Base-by-base conservation (phyloP, 768 basidiomycete species). In the Hygrophorus pudorinus region DNA sequence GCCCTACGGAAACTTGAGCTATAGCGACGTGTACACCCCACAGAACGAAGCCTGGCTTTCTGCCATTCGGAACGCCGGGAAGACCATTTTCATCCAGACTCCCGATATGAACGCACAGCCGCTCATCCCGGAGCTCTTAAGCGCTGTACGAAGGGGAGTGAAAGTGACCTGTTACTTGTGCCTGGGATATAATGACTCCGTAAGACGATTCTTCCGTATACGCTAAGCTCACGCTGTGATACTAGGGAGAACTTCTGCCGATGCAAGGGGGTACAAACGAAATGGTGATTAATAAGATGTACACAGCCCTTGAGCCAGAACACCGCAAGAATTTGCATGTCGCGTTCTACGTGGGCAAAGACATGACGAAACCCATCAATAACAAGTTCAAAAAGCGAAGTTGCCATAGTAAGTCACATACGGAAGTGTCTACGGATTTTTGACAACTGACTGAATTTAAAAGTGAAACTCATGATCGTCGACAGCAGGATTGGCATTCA, bases 241-340 rank as follows among this genome's bases (percentile, higher is more conserved):
- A 9, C 9, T 17, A 68, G 53, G 76, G 76, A 41, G 80, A 81
- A 56, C 71, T 71, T 32, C 65, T 81, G 30, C 80, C 80, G 1
- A 72, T 73, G 51, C 80, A 81, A 57, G 82, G 82, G 8, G 83
- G 83, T 1, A 84, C 75, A 29, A 85, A 85, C 56, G 79, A 81
- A 49, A 70, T 80, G 58, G 79, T 85, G 14, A 74, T 73, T 12
- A 66, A 73, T 48, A 62, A 65, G 30, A 72, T 85, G 64, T 84
- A 72, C 59, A 68, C 65, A 16, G 60, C 59, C 38, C 65, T 84
- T 13, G 60, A 64, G 2, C 61, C 63, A 20, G 66, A 67, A 31
- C 64, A 65, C 35, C 64, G 74, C 53, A 56, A 74, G 49, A 68
- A 60, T 33, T 61, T 75, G 14, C 61, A 65, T 48, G 70, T 78